These are phyloP conservation scores for Kodamaea jinghongensis DNA, from an alignment of 805 yeast species.

Conservation along the genomic window DNA sequence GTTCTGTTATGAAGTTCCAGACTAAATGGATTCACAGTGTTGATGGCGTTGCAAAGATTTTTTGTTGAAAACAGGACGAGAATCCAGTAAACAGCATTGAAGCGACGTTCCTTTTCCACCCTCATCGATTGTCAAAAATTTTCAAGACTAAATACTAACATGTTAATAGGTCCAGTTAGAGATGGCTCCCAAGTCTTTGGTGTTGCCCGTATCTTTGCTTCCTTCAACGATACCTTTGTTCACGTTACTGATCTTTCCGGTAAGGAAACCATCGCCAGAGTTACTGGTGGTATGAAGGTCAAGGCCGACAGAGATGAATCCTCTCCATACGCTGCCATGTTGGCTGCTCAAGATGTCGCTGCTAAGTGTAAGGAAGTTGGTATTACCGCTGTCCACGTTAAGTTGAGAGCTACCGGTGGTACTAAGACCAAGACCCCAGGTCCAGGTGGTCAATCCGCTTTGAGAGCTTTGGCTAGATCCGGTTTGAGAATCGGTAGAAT, in stretches of 20 bases:
- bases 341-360: conserved; percentile 99
- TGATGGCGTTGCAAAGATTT: too few species aligned
- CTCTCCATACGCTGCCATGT: conserved; percentile 99
- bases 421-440: conserved; percentile 99
- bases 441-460: conserved; percentile 99
- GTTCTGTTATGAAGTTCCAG: too few species aligned
- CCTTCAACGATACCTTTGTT: conserved; percentile 99
- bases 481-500: conserved; percentile 99
- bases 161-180: conserved; percentile 53
- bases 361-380: conserved; percentile 99
- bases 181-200: conserved; percentile 98
- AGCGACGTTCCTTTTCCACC: neutral
- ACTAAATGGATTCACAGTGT: too few species aligned
- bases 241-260: conserved; percentile 99
- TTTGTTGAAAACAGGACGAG: too few species aligned
- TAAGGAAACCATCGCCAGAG: conserved; percentile 99
- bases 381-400: conserved; percentile 98
- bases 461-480: conserved; percentile 99
- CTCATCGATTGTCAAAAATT: neutral
- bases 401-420: conserved; percentile 99
- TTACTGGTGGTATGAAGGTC: conserved; percentile 99
- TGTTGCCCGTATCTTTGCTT: conserved; percentile 99
- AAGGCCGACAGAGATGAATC: conserved; percentile 99
- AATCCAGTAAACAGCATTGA: neutral
- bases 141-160: conserved; percentile 15